Conservation (phyloP, 2,329 filamentous ascomycete species). For the Coniochaeta pulveracea region DNA sequence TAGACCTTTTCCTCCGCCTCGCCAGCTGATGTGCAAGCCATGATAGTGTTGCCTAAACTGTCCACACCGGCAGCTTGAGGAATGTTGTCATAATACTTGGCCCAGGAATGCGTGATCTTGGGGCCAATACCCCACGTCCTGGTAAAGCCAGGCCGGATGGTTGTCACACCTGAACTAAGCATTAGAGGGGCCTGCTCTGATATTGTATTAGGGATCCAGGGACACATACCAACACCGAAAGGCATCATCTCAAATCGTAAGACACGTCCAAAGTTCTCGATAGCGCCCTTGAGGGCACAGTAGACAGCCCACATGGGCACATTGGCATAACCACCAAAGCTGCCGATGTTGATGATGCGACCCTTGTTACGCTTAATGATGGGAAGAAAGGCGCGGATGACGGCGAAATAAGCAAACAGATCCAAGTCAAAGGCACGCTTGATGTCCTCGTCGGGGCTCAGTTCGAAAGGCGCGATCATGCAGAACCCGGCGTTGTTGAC, state of each 20-base stretch:
- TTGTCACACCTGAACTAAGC: conserved; percentile 3
- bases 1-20: conserved; percentile 7
- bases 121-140: conserved; percentile 4
- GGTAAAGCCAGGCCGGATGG: conserved; percentile 5
- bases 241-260: conserved; percentile 7
- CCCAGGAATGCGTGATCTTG: conserved; percentile 3
- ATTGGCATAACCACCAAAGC: conserved; percentile 6
- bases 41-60: conserved; percentile 5
- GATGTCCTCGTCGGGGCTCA: conserved; percentile 5
- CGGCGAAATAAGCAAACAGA: conserved; percentile 6
- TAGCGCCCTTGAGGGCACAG: conserved; percentile 5
- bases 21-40: not conserved
- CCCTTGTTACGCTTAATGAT: conserved; percentile 5
- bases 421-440: conserved; percentile 6
- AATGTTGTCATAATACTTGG: conserved; percentile 4
- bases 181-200: not conserved
- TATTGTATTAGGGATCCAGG: not conserved
- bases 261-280: not conserved
- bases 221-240: conserved; percentile 5
- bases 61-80: conserved; percentile 6
- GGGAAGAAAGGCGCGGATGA: conserved; percentile 6
- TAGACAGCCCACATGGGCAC: conserved; percentile 6
- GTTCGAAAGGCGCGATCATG: conserved; percentile 7
- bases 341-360: conserved; percentile 5
- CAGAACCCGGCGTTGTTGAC: conserved; percentile 7